Evolutionary conservation across 805 yeast species (phyloP), one percentile per base, ranked within the genome.

Genomic region (Kluyveromyces nonfermentans): DNA sequence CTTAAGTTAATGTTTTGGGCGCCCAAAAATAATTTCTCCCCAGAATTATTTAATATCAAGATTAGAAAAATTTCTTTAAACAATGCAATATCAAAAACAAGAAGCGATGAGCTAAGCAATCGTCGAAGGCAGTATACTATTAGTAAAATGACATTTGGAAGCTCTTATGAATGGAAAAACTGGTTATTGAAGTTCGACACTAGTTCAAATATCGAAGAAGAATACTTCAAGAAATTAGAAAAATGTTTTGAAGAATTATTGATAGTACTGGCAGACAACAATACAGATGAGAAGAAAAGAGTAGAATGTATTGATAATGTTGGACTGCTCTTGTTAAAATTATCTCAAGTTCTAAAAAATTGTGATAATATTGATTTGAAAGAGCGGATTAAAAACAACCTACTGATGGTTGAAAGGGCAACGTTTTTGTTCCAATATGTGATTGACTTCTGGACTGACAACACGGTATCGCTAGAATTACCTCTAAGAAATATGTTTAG

Each of bases 401-500:
- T 62, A 8, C 43, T 56, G 7, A 45, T 52, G 5, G 37, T 42
- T 5, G 54, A 59, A 2, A 55, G 48, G 12, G 52, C 70, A 5
- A 57, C 60, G 21, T 49, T 45, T 20, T 43, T 78, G 1, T 75
- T 76, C 53, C 67, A 67, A 19, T 82, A 74, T 57, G 71, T 82
- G 12, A 62, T 81, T 33, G 88, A 80, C 50, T 79, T 75, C 57
- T 80, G 88, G 79, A 77, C 76, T 42, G 85, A 80, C 41, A 74
- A 85, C 1, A 80, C 82, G 4, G 77, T 84, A 2, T 80, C 94
- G 0, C 59, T 85, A 21, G 77, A 82, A 5, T 85, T 82, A 54
- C 80, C 94, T 0, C 59, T 85, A 42, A 73, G 70, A 43, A 84
- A 78, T 28, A 55, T 87, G 37, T 73, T 86, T 39, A 43, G 59